phyloP scores from a whole-genome alignment of 2,329 filamentous ascomycete genomes.

The Trichoderma hamatum region DNA sequence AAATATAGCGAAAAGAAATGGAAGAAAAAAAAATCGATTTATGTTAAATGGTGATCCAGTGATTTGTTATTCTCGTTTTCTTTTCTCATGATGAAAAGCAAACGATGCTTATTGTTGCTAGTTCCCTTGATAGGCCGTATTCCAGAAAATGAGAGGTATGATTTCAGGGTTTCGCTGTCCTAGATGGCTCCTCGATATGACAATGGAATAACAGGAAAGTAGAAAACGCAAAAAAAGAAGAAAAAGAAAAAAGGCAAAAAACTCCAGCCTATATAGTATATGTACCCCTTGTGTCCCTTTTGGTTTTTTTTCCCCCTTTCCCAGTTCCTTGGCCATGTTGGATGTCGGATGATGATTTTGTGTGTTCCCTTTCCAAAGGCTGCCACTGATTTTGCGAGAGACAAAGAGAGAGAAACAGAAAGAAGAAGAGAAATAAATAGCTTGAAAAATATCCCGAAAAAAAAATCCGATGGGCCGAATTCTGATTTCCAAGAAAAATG shows the following conservation, averaged over 20 bases:
- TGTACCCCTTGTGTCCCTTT: slow-evolving; percentile 24
- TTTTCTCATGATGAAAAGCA: slow-evolving; percentile 18
- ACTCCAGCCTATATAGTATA: slow-evolving; percentile 28
- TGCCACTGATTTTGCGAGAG: slow-evolving; percentile 23
- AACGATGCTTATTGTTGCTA: slow-evolving; percentile 11
- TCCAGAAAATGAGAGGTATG: slow-evolving; percentile 10
- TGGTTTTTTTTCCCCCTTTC: slow-evolving; percentile 12
- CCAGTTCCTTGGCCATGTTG: slow-evolving; percentile 24
- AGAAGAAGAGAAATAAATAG: slow-evolving; percentile 4
- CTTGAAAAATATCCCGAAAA: slow-evolving; percentile 1
- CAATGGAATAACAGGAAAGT: neutral
- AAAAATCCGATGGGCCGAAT: neutral
- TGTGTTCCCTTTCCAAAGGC: slow-evolving; percentile 25
- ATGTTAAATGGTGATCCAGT: slow-evolving; percentile 11
- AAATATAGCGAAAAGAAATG: neutral
- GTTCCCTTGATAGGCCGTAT: slow-evolving; percentile 6
- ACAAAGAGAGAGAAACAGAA: slow-evolving; percentile 14
- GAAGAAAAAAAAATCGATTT: neutral
- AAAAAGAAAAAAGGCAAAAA: slow-evolving; percentile 7
- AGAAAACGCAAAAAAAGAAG: neutral
- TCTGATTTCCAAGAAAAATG: slow-evolving; percentile 5
- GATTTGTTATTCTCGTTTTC: slow-evolving; percentile 1
- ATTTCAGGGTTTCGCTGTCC: slow-evolving; percentile 14
- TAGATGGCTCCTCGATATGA: slow-evolving; percentile 18
- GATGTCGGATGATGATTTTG: slow-evolving; percentile 23